These are phyloP conservation scores for Sanguinoderma infundibulare DNA, from an alignment of 1,284 basidiomycete genomes.

Conservation along the genomic window DNA sequence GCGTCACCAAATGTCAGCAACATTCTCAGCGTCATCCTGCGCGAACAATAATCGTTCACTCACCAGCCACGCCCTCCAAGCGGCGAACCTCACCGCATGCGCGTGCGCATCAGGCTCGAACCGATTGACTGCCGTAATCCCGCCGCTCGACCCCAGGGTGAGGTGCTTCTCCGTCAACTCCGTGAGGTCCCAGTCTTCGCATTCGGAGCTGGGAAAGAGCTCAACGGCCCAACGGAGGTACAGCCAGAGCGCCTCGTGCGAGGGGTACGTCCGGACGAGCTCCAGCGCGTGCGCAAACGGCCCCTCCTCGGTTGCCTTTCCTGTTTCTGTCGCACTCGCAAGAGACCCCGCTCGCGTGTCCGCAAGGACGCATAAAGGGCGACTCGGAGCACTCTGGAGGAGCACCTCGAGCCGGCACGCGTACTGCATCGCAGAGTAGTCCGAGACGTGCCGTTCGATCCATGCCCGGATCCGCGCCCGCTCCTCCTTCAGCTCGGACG, in stretches of 20 bases:
- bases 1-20: neutral
- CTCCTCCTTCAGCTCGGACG: conserved; percentile 43
- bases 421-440: conserved; percentile 66
- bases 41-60: neutral
- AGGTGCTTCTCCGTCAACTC: conserved; percentile 5
- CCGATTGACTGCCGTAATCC: neutral
- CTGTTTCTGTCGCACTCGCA: neutral
- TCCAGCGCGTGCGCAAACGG: conserved; percentile 44
- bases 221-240: conserved; percentile 48
- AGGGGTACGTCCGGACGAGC: conserved; percentile 51
- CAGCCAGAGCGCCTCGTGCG: conserved; percentile 65
- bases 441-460: conserved; percentile 64
- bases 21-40: neutral
- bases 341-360: too few relatives aligned
- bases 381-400: too few relatives aligned
- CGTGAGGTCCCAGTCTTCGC: neutral
- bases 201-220: neutral
- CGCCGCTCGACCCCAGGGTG: neutral
- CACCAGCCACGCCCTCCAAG: conserved; percentile 18
- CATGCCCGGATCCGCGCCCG: conserved; percentile 44
- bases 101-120: neutral
- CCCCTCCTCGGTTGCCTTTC: neutral
- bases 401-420: conserved; percentile 35
- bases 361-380: too few relatives aligned
- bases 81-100: conserved; percentile 9